Evolutionary conservation across 2,329 filamentous ascomycete species (phyloP).

Genomic region (Rhexocercosporidium sp.): DNA sequence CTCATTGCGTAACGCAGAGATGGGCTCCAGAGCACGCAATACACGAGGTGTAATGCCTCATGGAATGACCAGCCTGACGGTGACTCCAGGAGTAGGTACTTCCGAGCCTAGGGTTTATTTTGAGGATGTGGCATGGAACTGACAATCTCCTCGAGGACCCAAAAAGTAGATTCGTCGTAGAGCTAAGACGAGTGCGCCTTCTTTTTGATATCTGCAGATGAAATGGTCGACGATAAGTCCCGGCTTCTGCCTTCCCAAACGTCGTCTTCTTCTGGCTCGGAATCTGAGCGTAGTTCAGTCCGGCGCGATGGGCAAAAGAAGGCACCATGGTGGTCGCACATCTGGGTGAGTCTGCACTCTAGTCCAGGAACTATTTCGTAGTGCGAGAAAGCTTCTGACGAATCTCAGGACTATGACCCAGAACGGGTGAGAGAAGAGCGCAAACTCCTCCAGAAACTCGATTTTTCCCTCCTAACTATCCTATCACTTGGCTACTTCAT

Average conservation of each 20-base stretch:
- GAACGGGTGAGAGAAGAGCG: slow-evolving; percentile 28
- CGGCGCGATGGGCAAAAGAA: slow-evolving; percentile 17
- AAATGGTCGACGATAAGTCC: not conserved
- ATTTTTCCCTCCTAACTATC: slow-evolving; percentile 37
- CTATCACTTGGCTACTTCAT: slow-evolving; percentile 40
- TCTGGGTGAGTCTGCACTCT: slow-evolving; percentile 29
- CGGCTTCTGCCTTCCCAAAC: not conserved
- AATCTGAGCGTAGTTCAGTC: slow-evolving; percentile 22
- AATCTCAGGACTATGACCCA: slow-evolving; percentile 28
- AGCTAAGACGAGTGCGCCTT: not conserved
- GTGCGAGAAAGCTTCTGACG: not conserved
- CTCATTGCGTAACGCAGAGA: not conserved
- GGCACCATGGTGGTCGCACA: slow-evolving; percentile 37
- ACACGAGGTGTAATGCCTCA: not conserved
- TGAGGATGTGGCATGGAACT: not conserved
- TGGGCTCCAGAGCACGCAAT: not conserved
- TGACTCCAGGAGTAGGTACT: not conserved
- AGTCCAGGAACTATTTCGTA: not conserved
- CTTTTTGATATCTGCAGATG: not conserved
- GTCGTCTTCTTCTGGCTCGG: not conserved
- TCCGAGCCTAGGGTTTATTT: too few relatives aligned
- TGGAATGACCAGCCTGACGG: not conserved
- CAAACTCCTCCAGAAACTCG: slow-evolving; percentile 38
- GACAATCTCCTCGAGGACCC: not conserved
- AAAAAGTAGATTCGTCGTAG: not conserved